Evolutionary conservation across 805 yeast genomes (phyloP), one percentile per base, ranked within the genome.

Genomic region (Metschnikowia shivogae): DNA sequence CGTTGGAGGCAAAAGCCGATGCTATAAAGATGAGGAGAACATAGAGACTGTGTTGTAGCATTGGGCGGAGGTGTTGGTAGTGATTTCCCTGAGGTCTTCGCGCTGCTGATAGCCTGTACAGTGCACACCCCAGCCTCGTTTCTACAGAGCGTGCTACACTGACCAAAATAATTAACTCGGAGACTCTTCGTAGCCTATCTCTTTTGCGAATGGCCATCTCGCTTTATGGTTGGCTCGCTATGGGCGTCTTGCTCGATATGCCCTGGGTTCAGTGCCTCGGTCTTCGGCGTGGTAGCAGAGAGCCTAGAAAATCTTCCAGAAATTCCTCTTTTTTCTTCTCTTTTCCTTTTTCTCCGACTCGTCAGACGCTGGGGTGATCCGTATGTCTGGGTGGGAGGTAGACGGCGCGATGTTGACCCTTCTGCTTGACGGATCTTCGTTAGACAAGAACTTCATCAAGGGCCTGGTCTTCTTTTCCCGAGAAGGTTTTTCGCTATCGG

Each of bases 341-440:
- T 59, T 62, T 47, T 59, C 58, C 45, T 51, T 39, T 43, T 50
- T 52, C 29, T 43, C 48, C 12, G 48, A 53, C 7, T 43, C 39
- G 4, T 45, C 45, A 17, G 41, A 47, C 37, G 46, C 37, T 17
- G 43, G 43, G 6, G 49, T 45, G 31, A 45, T 35, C 22, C 46
- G 45, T 29, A 67, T 55, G 42, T 66, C 72, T 3, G 75, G 76
- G 43, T 69, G 73, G 12, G 74, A 68, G 46, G 63, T 65, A 14
- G 59, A 49, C 1, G 74, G 72, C 50, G 62, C 68, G 34, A 71
- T 51, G 13, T 49, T 47, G 7, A 68, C 67, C 17, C 19, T 22
- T 26, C 48, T 42, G 26, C 39, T 39, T 5, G 46, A 42, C 29
- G 56, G 59, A 17, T 63, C 64, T 28, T 70, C 74, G 49, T 70